Evolutionary conservation across 2,329 filamentous ascomycete genomes (phyloP), one percentile per base, ranked within the genome.

Genomic region (Nigrograna mackinnonii): DNA sequence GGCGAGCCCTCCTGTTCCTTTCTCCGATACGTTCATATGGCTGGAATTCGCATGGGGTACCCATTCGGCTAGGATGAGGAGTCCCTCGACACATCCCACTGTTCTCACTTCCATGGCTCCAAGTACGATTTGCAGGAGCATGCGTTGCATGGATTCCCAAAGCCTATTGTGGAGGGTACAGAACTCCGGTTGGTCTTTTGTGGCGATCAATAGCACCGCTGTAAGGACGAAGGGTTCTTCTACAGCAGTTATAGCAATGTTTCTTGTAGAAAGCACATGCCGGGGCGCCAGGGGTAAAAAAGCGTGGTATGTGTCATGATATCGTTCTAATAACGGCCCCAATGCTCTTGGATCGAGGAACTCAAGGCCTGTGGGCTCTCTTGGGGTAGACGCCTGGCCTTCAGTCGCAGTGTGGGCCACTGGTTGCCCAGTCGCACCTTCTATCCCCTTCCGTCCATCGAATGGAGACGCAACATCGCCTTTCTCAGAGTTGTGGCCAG

Each of bases 11-110:
- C 40, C 40, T 18, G 21, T 43, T 7, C 34, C 40, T 22, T 43
- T 37, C 7, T 30, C 31, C 5, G 40, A 43, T 20, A 43, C 33
- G 14, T 43, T 39, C 11, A 37, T 39, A 9, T 39, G 34, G 16
- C 12, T 39, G 12, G 22, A 20, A 22, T 21, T 43, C 35, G 19
- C 41, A 40, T 30, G 44, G 17, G 22, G 40, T 31, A 43, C 40
- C 44, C 44, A 47, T 44, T 43, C 44, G 2, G 40, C 44, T 3
- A 47, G 40, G 17, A 47, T 11, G 4, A 47, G 22, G 2, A 47
- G 24, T 5, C 44, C 44, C 24, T 47, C 44, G 6, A 47, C 44
- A 16, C 44, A 47, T 16, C 44, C 44, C 3, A 47, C 44, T 18
- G 33, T 43, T 9, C 44, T 35, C 12, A 38, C 36, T 14, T 37